A percentile compares a stretch with the other conserved stretches of the same genome.
Evolutionary conservation across 768 basidiomycete species (phyloP).

Genomic region (Sporobolomyces phaffii): DNA sequence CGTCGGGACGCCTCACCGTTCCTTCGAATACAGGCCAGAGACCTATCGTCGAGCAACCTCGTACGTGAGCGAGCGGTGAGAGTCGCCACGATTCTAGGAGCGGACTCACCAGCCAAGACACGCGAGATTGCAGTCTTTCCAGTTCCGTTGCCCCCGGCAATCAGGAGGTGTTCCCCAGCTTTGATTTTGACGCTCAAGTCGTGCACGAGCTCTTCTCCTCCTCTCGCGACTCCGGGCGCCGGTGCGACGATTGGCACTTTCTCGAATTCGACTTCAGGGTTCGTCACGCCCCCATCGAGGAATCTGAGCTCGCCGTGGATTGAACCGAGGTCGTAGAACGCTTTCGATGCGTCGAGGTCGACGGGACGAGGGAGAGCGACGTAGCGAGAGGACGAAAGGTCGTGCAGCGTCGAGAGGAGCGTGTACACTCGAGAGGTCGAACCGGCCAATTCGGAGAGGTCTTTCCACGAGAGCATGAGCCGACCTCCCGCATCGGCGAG

Average conservation of each 20-base stretch:
- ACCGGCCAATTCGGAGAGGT: constrained; percentile 88
- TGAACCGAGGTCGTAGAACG: constrained; percentile 59
- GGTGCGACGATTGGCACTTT: constrained; percentile 50
- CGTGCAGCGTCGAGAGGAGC: constrained; percentile 76
- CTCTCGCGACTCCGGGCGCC: constrained; percentile 47
- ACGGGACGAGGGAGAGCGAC: constrained; percentile 51
- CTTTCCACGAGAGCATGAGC: constrained; percentile 95
- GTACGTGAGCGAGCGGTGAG: no score
- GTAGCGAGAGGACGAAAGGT: constrained; percentile 52
- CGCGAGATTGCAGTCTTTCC: constrained; percentile 48
- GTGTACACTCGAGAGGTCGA: constrained; percentile 84
- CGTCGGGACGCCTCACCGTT: constrained; percentile 51
- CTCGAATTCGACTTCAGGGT: constrained; percentile 42
- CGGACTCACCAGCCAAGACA: constrained; percentile 68
- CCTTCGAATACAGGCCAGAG: constrained; percentile 64
- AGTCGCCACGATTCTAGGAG: no score
- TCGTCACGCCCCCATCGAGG: constrained; percentile 3
- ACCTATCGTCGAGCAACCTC: no score
- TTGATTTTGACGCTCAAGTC: constrained; percentile 61
- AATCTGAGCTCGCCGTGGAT: constrained; percentile 55
- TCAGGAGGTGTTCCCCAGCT: constrained; percentile 78
- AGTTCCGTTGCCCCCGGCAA: constrained; percentile 63
- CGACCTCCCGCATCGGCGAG: constrained; percentile 95
- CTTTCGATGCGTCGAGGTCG: constrained; percentile 47
- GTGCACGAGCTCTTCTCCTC: constrained; percentile 58